Percentiles rank a stretch among this genome's conserved stretches.
These are phyloP conservation scores for Aspergillus quadricinctus DNA, from an alignment of 2,329 filamentous ascomycete species.

Conservation along the genomic window DNA sequence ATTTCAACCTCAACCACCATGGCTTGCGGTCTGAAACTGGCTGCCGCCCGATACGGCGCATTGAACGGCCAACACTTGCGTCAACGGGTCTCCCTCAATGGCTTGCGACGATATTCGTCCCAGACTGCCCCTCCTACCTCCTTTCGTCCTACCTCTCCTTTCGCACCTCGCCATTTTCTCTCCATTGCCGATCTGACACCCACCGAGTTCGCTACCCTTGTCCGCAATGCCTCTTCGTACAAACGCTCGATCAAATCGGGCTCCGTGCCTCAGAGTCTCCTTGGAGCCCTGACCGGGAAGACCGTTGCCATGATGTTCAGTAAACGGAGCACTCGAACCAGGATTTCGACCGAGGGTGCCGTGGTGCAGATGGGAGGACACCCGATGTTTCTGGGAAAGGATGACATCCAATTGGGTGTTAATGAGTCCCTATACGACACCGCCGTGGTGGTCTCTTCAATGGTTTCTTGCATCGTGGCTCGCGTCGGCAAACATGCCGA, in stretches of 20 bases:
- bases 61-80: background rate
- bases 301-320: constrained; percentile 95
- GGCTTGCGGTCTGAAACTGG: constrained; percentile 23
- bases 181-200: constrained; percentile 83
- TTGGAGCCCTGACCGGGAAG: constrained; percentile 63
- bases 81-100: constrained; percentile 12
- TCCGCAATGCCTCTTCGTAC: constrained; percentile 73
- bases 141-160: constrained; percentile 45
- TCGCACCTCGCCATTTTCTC: constrained; percentile 77
- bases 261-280: constrained; percentile 55
- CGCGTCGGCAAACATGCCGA: constrained; percentile 75
- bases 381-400: constrained; percentile 92
- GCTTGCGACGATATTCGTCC: constrained; percentile 31
- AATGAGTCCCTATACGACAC: constrained; percentile 97
- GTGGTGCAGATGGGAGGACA: constrained; percentile 85
- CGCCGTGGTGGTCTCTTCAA: constrained; percentile 86
- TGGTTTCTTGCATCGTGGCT: constrained; percentile 79
- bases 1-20: constrained; percentile 13
- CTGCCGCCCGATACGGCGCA: constrained; percentile 23
- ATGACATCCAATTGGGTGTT: constrained; percentile 91
- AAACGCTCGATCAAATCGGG: constrained; percentile 74
- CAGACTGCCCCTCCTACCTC: constrained; percentile 44
- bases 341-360: constrained; percentile 88
- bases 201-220: constrained; percentile 72
- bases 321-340: constrained; percentile 90